phyloP scores from a whole-genome alignment of 352 stramenopile genomes.

The Blastocystis sp. region DNA sequence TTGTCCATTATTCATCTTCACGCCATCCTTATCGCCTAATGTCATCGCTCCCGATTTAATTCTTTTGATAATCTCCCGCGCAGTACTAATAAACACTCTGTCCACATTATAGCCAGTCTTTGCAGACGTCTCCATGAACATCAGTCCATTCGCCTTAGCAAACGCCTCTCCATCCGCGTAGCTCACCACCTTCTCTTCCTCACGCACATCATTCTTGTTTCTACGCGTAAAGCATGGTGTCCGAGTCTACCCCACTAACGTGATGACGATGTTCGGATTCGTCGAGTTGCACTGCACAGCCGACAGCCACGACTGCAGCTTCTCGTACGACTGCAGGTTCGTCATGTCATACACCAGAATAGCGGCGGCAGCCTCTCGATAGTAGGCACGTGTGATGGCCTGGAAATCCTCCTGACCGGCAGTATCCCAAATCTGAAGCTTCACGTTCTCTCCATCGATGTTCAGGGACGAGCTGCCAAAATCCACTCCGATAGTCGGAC shows the following conservation, averaged over 20 bases:
- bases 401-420: constrained; percentile 67
- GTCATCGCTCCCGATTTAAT: constrained; percentile 48
- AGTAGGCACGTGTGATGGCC: constrained; percentile 74
- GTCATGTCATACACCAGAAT: constrained; percentile 84
- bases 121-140: constrained; percentile 57
- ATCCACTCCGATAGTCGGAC: constrained; percentile 55
- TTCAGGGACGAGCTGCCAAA: constrained; percentile 34
- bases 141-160: constrained; percentile 45
- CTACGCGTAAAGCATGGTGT: neutral
- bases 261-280: constrained; percentile 60
- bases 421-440: constrained; percentile 68
- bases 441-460: constrained; percentile 54
- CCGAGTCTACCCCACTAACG: constrained; percentile 28
- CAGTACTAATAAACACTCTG: constrained; percentile 51
- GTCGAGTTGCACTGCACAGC: constrained; percentile 43
- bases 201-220: constrained; percentile 52
- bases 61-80: constrained; percentile 44
- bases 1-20: neutral
- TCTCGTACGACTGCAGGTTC: constrained; percentile 71
- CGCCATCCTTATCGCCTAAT: constrained; percentile 42
- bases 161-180: constrained; percentile 28
- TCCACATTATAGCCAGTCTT: constrained; percentile 60
- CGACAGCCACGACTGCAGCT: constrained; percentile 57
- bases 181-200: constrained; percentile 44
- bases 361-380: constrained; percentile 80